phyloP scores from a whole-genome alignment of 352 stramenopile species.

The Phytophthora crassamura region DNA sequence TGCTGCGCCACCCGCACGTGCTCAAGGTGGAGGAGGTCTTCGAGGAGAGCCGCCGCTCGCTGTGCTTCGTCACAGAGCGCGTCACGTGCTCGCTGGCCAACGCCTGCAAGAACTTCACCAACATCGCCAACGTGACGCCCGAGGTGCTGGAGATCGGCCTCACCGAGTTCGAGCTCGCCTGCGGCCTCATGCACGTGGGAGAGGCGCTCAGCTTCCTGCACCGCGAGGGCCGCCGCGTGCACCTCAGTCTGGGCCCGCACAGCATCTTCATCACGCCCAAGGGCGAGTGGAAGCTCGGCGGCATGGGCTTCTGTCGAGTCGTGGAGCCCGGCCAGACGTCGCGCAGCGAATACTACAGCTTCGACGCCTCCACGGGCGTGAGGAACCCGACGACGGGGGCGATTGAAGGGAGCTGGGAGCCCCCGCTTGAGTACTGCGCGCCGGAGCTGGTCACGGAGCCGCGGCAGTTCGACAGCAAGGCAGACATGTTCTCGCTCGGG shows the following conservation, averaged over 20 bases:
- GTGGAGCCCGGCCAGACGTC: conserved; percentile 86
- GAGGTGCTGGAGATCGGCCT: conserved; percentile 90
- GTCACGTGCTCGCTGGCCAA: conserved; percentile 92
- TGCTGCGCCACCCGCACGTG: conserved; percentile 89
- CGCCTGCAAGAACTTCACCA: conserved; percentile 90
- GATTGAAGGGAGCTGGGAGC: conserved; percentile 79
- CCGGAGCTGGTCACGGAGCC: conserved; percentile 87
- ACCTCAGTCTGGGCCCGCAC: conserved; percentile 85
- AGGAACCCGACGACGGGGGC: conserved; percentile 59
- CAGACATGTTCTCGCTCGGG: conserved; percentile 90
- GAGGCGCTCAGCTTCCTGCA: conserved; percentile 92
- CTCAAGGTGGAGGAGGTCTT: conserved; percentile 92
- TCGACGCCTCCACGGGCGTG: conserved; percentile 56
- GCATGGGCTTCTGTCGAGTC: conserved; percentile 90
- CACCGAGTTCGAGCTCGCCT: conserved; percentile 89
- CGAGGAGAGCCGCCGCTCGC: conserved; percentile 84
- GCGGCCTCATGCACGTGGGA: conserved; percentile 88
- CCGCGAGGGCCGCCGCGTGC: conserved; percentile 87
- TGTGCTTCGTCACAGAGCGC: conserved; percentile 92
- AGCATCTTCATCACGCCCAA: conserved; percentile 93
- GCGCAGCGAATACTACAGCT: conserved; percentile 84
- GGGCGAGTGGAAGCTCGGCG: conserved; percentile 92
- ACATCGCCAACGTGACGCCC: conserved; percentile 85
- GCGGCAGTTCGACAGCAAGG: conserved; percentile 76
- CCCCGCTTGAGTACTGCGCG: conserved; percentile 86